Percentiles rank a stretch among this genome's conserved stretches.
Conservation (phyloP, 345 rosid genomes). For the Cardamine resedifolia region DNA sequence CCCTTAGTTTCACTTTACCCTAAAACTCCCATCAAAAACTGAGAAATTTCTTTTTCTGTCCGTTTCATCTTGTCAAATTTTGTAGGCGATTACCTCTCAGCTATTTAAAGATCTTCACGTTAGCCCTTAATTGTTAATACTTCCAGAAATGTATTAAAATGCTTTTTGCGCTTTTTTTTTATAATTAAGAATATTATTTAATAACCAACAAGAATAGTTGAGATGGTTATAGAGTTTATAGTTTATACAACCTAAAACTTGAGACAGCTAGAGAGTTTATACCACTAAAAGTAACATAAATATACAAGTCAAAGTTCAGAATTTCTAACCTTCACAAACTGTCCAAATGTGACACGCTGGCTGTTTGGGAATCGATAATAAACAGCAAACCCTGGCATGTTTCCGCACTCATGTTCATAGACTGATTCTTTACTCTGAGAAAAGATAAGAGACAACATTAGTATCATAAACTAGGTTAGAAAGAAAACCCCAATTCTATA, state of each 20-base stretch:
- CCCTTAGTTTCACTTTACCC: background rate
- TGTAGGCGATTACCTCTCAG: constrained; percentile 1
- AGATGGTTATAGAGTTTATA: background rate
- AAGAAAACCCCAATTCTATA: background rate
- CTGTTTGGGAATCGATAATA: constrained; percentile 95
- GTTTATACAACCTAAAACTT: background rate
- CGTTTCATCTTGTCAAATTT: background rate
- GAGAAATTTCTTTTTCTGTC: background rate
- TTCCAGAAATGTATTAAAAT: constrained; percentile 6
- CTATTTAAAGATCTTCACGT: constrained; percentile 2
- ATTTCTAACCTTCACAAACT: constrained; percentile 88
- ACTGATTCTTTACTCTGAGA: constrained; percentile 91
- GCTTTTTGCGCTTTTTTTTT: background rate
- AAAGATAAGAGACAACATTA: constrained; percentile 24
- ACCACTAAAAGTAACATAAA: background rate
- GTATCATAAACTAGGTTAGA: constrained; percentile 21
- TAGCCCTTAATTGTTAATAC: constrained; percentile 12
- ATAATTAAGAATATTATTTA: constrained; percentile 1
- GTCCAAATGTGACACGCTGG: constrained; percentile 97
- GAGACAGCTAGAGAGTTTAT: constrained; percentile 1
- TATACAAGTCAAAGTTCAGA: constrained; percentile 1
- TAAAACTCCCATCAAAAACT: constrained; percentile 6
- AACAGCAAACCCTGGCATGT: constrained; percentile 99
- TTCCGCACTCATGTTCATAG: constrained; percentile 94
- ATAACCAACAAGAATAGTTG: constrained; percentile 7